A percentile compares a stretch with the other conserved stretches of the same genome.
Conservation (phyloP, 306 rosid species). For the Castanospermum australe region DNA sequence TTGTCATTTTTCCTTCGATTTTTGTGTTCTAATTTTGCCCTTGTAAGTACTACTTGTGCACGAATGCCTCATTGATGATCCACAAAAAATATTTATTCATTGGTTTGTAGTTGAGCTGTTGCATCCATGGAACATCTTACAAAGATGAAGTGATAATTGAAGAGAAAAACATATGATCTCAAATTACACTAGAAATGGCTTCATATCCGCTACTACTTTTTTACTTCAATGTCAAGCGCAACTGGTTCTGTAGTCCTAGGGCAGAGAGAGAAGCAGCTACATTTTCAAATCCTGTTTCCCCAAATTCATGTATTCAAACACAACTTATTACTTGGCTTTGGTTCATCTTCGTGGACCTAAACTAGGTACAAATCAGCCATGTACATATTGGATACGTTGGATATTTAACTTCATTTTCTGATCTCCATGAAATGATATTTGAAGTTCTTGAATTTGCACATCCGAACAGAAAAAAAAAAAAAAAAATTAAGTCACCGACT, state of each 20-base stretch:
- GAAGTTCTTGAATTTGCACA: conserved; percentile 5
- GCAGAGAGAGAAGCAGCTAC: not conserved
- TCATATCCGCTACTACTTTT: not conserved
- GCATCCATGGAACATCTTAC: not conserved
- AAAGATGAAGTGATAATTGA: not conserved
- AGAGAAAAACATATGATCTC: not conserved
- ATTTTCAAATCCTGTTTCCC: not conserved
- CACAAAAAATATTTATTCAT: not conserved
- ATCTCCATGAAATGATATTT: not conserved
- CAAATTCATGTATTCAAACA: not conserved
- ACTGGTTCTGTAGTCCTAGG: not conserved
- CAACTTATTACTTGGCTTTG: not conserved
- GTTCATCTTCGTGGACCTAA: not conserved
- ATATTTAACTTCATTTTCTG: not conserved
- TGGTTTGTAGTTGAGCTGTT: not conserved
- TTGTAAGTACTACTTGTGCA: not conserved
- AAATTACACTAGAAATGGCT: not conserved
- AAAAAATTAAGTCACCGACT: not conserved
- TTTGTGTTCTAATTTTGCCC: too few species aligned
- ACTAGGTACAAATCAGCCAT: not conserved
- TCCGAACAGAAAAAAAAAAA: not conserved
- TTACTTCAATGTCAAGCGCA: not conserved
- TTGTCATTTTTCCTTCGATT: too few species aligned
- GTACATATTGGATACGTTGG: too few species aligned
- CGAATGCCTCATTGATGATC: not conserved